Evolutionary conservation across 2,329 filamentous ascomycete species (phyloP), one percentile per base, ranked within the genome.

Genomic region (Colletotrichum gigasporum): DNA sequence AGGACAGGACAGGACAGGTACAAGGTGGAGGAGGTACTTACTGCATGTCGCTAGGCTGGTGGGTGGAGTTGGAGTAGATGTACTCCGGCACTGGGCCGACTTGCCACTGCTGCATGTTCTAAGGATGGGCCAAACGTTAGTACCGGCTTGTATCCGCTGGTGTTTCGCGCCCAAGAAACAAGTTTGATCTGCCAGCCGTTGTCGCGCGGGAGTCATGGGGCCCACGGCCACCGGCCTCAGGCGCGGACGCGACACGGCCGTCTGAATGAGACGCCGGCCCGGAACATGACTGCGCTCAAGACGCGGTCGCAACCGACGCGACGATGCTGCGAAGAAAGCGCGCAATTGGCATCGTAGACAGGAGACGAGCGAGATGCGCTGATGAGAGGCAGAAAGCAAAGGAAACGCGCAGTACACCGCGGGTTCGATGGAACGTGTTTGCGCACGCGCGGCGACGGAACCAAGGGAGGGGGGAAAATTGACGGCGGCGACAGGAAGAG

Each of bases 51-150:
- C 82, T 84, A 70, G 81, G 79, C 73, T 83, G 83, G 72, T 84
- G 83, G 71, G 82, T 79, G 76, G 79, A 79, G 73, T 74, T 75
- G 74, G 81, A 78, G 78, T 85, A 86, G 71, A 86, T 81, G 79
- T 86, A 85, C 77, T 86, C 84, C 79, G 84, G 84, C 78, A 87
- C 81, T 70, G 84, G 84, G 78, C 84, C 83, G 76, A 87, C 83
- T 77, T 86, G 83, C 85, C 85, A 87, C 78, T 86, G 84, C 80
- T 87, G 83, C 85, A 87, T 87, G 78, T 77, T 83, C 83, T 86
- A 67, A 67, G 56, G 67, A 51, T 52, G 58, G 45, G 30, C 62
- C 59, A 63, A 41, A 62, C 35, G 58, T 65, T 64, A 66, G 63
- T 58, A 64, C 59, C 51, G 53, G 41, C 47, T 37, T 52, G 48